Conservation (phyloP, 306 rosid species). For the Myrica gale region DNA sequence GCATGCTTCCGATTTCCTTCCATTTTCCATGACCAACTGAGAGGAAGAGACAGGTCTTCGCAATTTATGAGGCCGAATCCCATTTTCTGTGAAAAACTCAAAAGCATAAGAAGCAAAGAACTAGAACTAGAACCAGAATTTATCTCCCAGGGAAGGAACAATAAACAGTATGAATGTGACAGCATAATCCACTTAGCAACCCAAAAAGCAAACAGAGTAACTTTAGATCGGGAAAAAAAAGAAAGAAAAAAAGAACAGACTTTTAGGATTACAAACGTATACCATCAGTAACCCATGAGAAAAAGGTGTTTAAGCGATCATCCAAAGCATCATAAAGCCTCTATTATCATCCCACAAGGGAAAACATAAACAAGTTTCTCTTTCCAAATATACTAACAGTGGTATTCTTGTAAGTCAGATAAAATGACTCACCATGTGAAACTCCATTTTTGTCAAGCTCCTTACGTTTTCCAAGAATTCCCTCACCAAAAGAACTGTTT, state of each 20-base stretch:
- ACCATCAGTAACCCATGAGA: not conserved
- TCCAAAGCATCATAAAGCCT: not conserved
- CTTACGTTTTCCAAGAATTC: constrained; percentile 19
- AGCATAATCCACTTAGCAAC: not conserved
- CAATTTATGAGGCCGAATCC: constrained; percentile 19
- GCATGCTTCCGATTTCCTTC: constrained; percentile 11
- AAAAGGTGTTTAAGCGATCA: not conserved
- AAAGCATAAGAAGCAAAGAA: constrained; percentile 2
- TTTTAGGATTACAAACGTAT: not conserved
- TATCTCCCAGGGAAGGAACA: not conserved
- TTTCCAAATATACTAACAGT: not conserved
- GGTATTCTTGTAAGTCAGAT: not conserved
- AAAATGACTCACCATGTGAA: constrained; percentile 22
- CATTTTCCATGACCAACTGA: constrained; percentile 8
- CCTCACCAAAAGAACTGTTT: constrained; percentile 3
- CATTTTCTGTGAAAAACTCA: constrained; percentile 17
- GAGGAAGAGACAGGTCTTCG: constrained; percentile 5
- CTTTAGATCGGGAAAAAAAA: not conserved
- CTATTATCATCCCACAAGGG: not conserved
- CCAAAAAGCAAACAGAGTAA: not conserved
- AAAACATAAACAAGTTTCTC: not conserved
- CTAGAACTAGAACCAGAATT: not conserved
- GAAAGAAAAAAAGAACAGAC: too few relatives aligned
- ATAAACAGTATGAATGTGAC: not conserved
- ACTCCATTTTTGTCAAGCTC: constrained; percentile 14